Evolutionary conservation across 2,329 filamentous ascomycete species (phyloP), one percentile per base, ranked within the genome.

Genomic region (Raffaelea arxii): DNA sequence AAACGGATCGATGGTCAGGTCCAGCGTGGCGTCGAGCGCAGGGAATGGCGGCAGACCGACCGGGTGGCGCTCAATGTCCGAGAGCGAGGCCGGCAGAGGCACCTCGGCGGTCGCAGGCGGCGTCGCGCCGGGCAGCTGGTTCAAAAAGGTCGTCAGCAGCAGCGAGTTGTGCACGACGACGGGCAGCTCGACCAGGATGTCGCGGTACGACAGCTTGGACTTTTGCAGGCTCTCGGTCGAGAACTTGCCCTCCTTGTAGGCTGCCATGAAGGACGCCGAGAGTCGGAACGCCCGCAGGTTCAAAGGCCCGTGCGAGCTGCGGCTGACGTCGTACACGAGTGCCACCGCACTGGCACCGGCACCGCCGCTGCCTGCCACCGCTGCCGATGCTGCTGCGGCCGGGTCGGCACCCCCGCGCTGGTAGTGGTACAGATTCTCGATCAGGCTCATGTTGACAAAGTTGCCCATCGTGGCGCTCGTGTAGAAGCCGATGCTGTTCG

Each of bases 391-490:
- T n/a, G n/a, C n/a, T n/a, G n/a, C n/a, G n/a, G n/a, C n/a, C n/a
- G n/a, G n/a, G n/a, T n/a, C n/a, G n/a, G n/a, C n/a, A n/a, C n/a
- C n/a, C n/a, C n/a, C n/a, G 67, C 87, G 92, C 74, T 98, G 92
- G 74, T 95, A 97, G 72, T 90, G 86, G 70, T 82, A 89, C 68
- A 96, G 90, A 74, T 97, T 98, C 77, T 98, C 92, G 67, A 98
- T 86, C 63, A 95, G 90, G 73, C 84, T 86, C 62, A 85, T 67
- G 74, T 90, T 96, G 74, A 97, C 77, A 59, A 97, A 97, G 75
- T 95, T 97, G 67, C 92, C 92, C 86, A 98, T 94, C 66, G 89
- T 95, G 53, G 90, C 88, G 71, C 89, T 96, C 49, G 89, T 96
- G 72, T 98, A 98, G 90, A 90, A 98, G 59, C 92, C 92, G 50